phyloP scores from a whole-genome alignment of 495 filamentous ascomycete genomes.

The Achaetomiella virescens region DNA sequence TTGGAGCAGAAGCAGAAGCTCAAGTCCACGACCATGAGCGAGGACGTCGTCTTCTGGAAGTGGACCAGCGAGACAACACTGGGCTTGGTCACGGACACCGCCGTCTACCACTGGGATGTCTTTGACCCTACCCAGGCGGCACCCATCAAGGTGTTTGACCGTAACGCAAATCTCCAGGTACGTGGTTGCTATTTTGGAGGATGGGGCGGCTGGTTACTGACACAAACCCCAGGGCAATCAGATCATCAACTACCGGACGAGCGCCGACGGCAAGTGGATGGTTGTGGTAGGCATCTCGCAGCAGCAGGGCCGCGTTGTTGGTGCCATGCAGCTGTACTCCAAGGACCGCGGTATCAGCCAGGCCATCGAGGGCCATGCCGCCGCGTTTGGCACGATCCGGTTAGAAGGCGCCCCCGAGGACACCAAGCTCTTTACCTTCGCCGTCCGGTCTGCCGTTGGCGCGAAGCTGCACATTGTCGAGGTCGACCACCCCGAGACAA shows the following conservation, averaged over 20 bases:
- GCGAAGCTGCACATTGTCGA: slow-evolving; percentile 98
- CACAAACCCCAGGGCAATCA: slow-evolving; percentile 66
- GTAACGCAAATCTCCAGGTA: slow-evolving; percentile 82
- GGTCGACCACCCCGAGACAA: slow-evolving; percentile 84
- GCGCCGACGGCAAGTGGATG: slow-evolving; percentile 96
- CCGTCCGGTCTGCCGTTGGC: slow-evolving; percentile 76
- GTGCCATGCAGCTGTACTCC: slow-evolving; percentile 95
- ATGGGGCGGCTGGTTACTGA: not conserved
- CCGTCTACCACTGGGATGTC: slow-evolving; percentile 97
- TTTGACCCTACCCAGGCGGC: slow-evolving; percentile 69
- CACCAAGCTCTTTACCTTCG: slow-evolving; percentile 94
- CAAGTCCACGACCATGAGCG: slow-evolving; percentile 89
- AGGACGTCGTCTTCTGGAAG: slow-evolving; percentile 98
- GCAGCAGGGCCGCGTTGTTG: slow-evolving; percentile 86
- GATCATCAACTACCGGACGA: slow-evolving; percentile 99
- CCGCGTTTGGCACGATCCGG: slow-evolving; percentile 84
- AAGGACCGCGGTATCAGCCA: slow-evolving; percentile 94
- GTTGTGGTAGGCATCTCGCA: slow-evolving; percentile 93
- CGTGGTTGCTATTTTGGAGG: slow-evolving; percentile 24
- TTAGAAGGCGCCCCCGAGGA: slow-evolving; percentile 84
- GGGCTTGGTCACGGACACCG: slow-evolving; percentile 80
- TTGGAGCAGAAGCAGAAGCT: slow-evolving; percentile 83
- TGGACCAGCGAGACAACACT: slow-evolving; percentile 88
- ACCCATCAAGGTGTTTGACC: slow-evolving; percentile 86
- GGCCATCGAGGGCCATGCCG: slow-evolving; percentile 94